phyloP scores from a whole-genome alignment of 1,284 basidiomycete species.

The Cryptococcus floricola region DNA sequence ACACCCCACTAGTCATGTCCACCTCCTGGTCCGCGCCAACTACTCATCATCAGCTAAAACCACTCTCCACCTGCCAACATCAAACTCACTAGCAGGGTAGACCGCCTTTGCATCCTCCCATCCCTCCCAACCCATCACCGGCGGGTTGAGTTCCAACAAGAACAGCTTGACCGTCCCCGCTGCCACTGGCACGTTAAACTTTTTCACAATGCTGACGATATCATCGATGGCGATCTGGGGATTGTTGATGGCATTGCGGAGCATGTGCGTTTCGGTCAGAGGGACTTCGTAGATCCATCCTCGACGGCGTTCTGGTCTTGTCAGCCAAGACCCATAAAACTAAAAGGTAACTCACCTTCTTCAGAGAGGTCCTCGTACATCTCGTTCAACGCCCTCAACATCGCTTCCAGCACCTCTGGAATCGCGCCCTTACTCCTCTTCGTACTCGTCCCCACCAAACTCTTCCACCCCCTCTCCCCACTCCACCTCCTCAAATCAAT shows the following conservation, averaged over 20 bases:
- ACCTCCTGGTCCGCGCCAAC: slow-evolving; percentile 63
- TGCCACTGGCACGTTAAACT: slow-evolving; percentile 79
- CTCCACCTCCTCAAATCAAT: slow-evolving; percentile 83
- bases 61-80: neutral
- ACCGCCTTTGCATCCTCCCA: slow-evolving; percentile 84
- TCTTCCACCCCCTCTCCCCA: slow-evolving; percentile 57
- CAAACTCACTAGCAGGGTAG: slow-evolving; percentile 62
- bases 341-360: slow-evolving; percentile 58
- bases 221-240: slow-evolving; percentile 60
- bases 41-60: slow-evolving; percentile 16
- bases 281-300: slow-evolving; percentile 89
- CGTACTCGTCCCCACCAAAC: slow-evolving; percentile 30
- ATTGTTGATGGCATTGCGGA: slow-evolving; percentile 75
- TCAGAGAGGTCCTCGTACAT: slow-evolving; percentile 62
- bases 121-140: slow-evolving; percentile 69
- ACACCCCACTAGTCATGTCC: slow-evolving; percentile 62
- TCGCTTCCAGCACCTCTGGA: slow-evolving; percentile 68
- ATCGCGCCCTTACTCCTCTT: slow-evolving; percentile 57
- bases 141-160: slow-evolving; percentile 78
- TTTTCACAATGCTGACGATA: slow-evolving; percentile 64
- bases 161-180: slow-evolving; percentile 77
- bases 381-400: slow-evolving; percentile 63
- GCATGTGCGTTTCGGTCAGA: slow-evolving; percentile 70
- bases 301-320: slow-evolving; percentile 68
- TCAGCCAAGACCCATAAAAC: neutral